Base-by-base conservation (phyloP, 768 basidiomycete genomes). In the Lactarius vividus region DNA sequence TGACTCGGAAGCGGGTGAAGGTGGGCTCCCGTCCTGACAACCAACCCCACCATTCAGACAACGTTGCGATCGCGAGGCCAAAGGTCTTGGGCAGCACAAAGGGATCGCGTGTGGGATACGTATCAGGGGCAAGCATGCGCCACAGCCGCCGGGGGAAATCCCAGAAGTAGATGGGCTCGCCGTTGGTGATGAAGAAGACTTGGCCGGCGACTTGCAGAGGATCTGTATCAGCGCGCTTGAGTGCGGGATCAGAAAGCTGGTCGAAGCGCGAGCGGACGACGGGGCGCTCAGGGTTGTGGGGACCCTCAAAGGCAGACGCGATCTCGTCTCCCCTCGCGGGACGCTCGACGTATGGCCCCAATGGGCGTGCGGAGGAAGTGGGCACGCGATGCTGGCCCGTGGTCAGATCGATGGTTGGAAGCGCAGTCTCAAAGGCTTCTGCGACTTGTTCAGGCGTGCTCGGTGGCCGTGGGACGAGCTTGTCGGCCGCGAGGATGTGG, bases 131-230 rank as follows among this genome's bases (percentile, higher is more conserved):
- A n/a, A 79, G 76, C 57, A 80, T 79, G 33, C 82, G 77, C 94
- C 93, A 98, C n/a, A 97, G 77, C 2, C 83, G 77, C 7, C 93
- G 84, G 35, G 88, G 82, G 73, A 96, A 88, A 78, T 97, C 95
- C 96, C 96, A 99, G 80, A 98, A 98, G 77, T 93, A 92, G 63
- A 88, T 83, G 2, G 96, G 96, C 74, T 98, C 96, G 68, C 95
- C 94, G 73, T 98, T 98, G 63, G 95, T 96, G 77, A 99, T 92
- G 82, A 94, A 96, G 80, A 95, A 99, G 3, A 79, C 92, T 75
- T 98, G 92, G 0, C 96, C 96, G 5, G 94, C 95, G 61, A 98
- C 92, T 70, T 88, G 83, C 10, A 94, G 81, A 9, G 88, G 86
- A 59, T 83, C 83, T 0, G 75, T 75, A 7, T 82, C 78, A 46